Percentiles rank a stretch among this genome's conserved stretches.
These are phyloP conservation scores for Grosmannia huntii DNA, from an alignment of 2,329 filamentous ascomycete genomes.

Conservation along the genomic window DNA sequence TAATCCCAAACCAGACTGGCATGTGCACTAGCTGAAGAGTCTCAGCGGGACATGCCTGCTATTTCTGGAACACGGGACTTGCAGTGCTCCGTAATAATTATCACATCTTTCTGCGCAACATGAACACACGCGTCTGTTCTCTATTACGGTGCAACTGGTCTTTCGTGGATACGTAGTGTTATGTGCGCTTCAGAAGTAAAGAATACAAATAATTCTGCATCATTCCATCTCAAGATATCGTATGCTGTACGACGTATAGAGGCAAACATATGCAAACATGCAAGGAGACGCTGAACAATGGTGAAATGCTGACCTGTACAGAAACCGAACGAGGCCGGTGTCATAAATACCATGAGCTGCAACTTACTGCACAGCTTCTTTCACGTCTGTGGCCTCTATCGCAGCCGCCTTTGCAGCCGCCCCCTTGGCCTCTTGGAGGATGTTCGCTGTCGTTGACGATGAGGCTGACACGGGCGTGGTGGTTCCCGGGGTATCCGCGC, in stretches of 20 bases:
- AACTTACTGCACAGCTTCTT: not conserved
- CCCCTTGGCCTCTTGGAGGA: not conserved
- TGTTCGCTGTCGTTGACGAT: not conserved
- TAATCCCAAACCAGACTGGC: not conserved
- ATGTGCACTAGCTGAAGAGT: not conserved
- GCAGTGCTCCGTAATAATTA: too few relatives aligned
- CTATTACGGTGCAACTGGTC: too few relatives aligned
- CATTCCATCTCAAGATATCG: too few relatives aligned
- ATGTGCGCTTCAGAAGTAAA: too few relatives aligned
- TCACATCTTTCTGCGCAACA: too few relatives aligned
- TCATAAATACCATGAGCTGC: not conserved
- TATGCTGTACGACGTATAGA: too few relatives aligned
- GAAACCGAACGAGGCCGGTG: not conserved
- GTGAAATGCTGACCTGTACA: too few relatives aligned
- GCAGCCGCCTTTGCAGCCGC: not conserved
- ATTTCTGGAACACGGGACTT: not conserved
- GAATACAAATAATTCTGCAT: too few relatives aligned
- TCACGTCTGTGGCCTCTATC: not conserved
- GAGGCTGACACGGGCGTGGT: not conserved
- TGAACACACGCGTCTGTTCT: too few relatives aligned
- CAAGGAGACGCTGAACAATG: too few relatives aligned
- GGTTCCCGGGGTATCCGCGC: not conserved
- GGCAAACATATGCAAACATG: too few relatives aligned
- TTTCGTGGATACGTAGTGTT: too few relatives aligned
- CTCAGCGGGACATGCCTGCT: not conserved